A percentile compares a stretch with the other conserved stretches of the same genome.
Conservation (phyloP, 176 grass and related monocot species). For the Carex cristatella region DNA sequence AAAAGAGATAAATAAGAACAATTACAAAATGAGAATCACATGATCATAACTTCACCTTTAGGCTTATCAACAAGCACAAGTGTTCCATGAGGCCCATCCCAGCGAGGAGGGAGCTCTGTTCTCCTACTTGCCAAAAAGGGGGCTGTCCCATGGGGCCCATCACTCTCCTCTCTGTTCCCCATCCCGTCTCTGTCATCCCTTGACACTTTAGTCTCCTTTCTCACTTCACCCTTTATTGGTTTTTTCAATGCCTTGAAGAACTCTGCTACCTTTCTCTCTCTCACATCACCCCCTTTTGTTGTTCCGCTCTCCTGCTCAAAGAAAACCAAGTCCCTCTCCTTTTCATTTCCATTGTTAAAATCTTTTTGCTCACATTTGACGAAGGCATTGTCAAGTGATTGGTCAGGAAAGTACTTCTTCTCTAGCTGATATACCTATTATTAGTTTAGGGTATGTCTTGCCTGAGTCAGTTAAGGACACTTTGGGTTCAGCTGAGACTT, state of each 20-base stretch:
- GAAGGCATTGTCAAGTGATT: constrained; percentile 92
- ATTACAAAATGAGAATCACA: not conserved
- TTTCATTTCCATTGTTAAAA: constrained; percentile 3
- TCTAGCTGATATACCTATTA: constrained; percentile 65
- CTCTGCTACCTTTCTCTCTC: constrained; percentile 84
- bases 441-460: not conserved
- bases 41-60: constrained; percentile 50
- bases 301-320: constrained; percentile 39
- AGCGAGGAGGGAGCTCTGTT: constrained; percentile 76
- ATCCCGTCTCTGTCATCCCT: not conserved
- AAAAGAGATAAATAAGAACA: not conserved
- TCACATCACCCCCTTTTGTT: constrained; percentile 37
- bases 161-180: constrained; percentile 9
- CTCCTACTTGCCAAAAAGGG: constrained; percentile 60
- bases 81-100: constrained; percentile 70
- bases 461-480: not conserved
- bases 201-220: constrained; percentile 2
- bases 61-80: constrained; percentile 91
- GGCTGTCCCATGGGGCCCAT: constrained; percentile 19
- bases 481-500: not conserved
- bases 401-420: constrained; percentile 94
- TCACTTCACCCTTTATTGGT: constrained; percentile 18
- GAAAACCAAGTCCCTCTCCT: constrained; percentile 64
- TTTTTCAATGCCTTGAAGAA: constrained; percentile 92
- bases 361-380: constrained; percentile 32